Percentiles rank a stretch among this genome's conserved stretches.
phyloP scores from a whole-genome alignment of 2,329 filamentous ascomycete species.

The Xylaria sp. region DNA sequence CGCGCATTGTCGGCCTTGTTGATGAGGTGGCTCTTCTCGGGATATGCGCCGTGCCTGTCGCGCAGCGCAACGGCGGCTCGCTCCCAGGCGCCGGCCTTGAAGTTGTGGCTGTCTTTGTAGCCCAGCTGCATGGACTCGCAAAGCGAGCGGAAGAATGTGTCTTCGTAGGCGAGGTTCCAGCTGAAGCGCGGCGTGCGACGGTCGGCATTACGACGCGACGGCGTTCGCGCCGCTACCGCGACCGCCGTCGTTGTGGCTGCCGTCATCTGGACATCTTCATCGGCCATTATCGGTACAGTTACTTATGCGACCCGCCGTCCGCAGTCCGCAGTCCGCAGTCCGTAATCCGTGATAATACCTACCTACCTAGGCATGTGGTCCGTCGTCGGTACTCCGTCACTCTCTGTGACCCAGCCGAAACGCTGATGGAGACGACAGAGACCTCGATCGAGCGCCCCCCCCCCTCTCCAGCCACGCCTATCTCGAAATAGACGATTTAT shows the following conservation, averaged over 20 bases:
- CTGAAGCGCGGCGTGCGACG: constrained; percentile 63
- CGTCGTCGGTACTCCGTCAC: not conserved
- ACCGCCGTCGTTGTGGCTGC: constrained; percentile 37
- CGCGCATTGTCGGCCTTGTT: constrained; percentile 73
- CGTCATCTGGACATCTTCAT: constrained; percentile 44
- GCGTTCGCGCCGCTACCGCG: constrained; percentile 37
- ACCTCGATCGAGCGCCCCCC: not conserved
- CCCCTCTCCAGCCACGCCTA: not conserved
- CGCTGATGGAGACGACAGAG: not conserved
- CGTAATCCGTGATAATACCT: not conserved
- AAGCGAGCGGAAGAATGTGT: constrained; percentile 70
- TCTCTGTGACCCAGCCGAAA: too few relatives aligned
- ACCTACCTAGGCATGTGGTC: too few relatives aligned
- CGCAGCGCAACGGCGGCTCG: constrained; percentile 65
- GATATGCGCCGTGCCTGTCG: constrained; percentile 66
- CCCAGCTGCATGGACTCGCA: constrained; percentile 69
- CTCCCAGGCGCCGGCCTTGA: constrained; percentile 71
- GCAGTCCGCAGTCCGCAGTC: not conserved
- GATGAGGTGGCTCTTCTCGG: constrained; percentile 70
- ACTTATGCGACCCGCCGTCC: not conserved
- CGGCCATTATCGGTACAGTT: constrained; percentile 43
- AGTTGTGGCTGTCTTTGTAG: constrained; percentile 67
- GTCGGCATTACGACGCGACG: constrained; percentile 48
- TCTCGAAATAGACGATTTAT: not conserved
- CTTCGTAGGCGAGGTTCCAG: constrained; percentile 69